A percentile compares a stretch with the other conserved stretches of the same genome.
Evolutionary conservation across 768 basidiomycete species (phyloP).

Genomic region (Tylopilus intermedius): DNA sequence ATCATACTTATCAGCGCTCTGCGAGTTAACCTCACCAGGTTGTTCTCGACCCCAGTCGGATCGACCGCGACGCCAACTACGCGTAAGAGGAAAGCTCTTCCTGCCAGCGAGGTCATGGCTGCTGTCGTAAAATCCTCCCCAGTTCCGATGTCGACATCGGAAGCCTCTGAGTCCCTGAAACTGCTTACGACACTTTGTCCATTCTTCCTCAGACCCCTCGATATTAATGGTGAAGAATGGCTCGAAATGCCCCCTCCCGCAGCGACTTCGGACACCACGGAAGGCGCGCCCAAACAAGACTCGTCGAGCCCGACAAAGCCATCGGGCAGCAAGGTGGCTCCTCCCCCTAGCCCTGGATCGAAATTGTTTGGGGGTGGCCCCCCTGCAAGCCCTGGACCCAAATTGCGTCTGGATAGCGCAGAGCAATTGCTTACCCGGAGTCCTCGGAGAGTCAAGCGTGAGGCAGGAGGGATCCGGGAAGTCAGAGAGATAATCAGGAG

Average conservation of each 20-base stretch:
- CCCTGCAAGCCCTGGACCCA: slow-evolving; percentile 48
- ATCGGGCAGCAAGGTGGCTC: slow-evolving; percentile 14
- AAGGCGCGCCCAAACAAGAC: slow-evolving; percentile 6
- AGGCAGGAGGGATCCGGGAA: slow-evolving; percentile 69
- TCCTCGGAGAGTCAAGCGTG: slow-evolving; percentile 65
- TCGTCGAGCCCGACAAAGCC: slow-evolving; percentile 38
- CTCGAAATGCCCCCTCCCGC: slow-evolving; percentile 42
- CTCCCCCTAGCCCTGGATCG: slow-evolving; percentile 40
- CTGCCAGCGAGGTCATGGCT: slow-evolving; percentile 56
- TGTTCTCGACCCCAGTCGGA: slow-evolving; percentile 64
- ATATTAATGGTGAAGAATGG: slow-evolving; percentile 54
- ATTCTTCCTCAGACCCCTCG: slow-evolving; percentile 68
- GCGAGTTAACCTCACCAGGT: slow-evolving; percentile 31
- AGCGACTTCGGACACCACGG: slow-evolving; percentile 14
- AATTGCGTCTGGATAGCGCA: slow-evolving; percentile 53
- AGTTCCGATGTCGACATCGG: slow-evolving; percentile 71
- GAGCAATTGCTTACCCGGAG: slow-evolving; percentile 62
- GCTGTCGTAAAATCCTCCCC: slow-evolving; percentile 78
- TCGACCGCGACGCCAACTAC: slow-evolving; percentile 48
- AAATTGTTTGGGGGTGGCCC: slow-evolving; percentile 17
- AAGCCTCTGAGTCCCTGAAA: slow-evolving; percentile 69
- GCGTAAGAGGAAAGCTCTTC: slow-evolving; percentile 70
- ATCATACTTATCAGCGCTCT: not conserved
- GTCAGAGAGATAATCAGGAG: slow-evolving; percentile 77
- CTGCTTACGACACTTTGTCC: slow-evolving; percentile 69